Percentiles rank a stretch among this genome's conserved stretches.
phyloP scores from a whole-genome alignment of 768 basidiomycete species.

The Gymnopilus junonius region DNA sequence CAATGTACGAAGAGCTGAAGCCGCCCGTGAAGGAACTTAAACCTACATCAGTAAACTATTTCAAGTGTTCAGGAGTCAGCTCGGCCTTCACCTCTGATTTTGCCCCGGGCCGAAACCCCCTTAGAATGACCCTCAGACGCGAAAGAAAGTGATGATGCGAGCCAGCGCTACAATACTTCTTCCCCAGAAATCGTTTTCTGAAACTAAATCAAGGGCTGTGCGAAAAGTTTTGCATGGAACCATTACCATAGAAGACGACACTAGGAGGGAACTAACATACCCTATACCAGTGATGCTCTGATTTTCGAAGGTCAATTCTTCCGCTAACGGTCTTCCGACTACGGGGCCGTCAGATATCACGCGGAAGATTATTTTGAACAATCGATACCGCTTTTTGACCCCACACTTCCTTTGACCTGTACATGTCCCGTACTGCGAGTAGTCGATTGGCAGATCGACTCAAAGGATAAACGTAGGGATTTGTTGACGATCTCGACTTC shows the following conservation, averaged over 20 bases:
- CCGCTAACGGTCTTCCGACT: too few species aligned
- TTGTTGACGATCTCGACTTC: neutral
- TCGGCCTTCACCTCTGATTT: slow-evolving; percentile 1
- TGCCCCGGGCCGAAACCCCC: neutral
- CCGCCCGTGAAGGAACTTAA: neutral
- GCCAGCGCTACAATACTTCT: too few species aligned
- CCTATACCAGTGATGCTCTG: too few species aligned
- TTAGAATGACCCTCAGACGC: neutral
- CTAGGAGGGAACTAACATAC: too few species aligned
- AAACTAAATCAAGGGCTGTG: neutral
- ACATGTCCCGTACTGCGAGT: too few species aligned
- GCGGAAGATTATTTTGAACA: too few species aligned
- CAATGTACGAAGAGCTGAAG: neutral
- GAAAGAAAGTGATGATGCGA: neutral
- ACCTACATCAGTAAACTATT: neutral
- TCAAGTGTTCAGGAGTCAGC: neutral
- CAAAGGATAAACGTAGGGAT: neutral
- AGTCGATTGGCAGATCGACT: slow-evolving; percentile 7
- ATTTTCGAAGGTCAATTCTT: too few species aligned
- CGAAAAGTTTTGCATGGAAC: neutral
- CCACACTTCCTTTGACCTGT: neutral
- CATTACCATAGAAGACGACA: too few species aligned
- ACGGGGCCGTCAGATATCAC: too few species aligned
- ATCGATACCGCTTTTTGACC: neutral
- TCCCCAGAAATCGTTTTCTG: neutral